These are phyloP conservation scores for Candida argentea DNA, from an alignment of 805 yeast species.

Conservation along the genomic window DNA sequence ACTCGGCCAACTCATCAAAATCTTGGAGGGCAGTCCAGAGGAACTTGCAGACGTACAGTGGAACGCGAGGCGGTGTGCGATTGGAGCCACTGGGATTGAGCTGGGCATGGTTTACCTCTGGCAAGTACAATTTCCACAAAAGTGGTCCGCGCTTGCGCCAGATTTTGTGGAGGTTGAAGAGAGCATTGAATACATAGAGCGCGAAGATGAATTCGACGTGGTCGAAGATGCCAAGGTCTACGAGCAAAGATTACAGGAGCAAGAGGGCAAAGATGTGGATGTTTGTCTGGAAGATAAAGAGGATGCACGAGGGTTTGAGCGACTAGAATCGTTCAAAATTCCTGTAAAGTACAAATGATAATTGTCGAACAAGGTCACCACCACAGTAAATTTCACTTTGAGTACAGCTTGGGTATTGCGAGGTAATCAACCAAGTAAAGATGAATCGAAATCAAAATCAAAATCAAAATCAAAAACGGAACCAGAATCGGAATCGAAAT, in stretches of 20 bases:
- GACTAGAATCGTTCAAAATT: conserved; percentile 46
- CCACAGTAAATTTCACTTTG: background rate
- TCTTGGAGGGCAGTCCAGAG: conserved; percentile 83
- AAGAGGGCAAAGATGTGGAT: conserved; percentile 55
- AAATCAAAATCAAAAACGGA: too few relatives aligned
- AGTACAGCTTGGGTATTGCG: background rate
- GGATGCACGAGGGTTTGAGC: conserved; percentile 66
- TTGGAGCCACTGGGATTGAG: conserved; percentile 80
- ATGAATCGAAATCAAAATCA: background rate
- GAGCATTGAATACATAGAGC: conserved; percentile 77
- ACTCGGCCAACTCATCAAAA: conserved; percentile 80
- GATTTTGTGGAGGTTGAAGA: conserved; percentile 93
- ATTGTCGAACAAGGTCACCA: conserved; percentile 2
- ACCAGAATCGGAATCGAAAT: too few relatives aligned
- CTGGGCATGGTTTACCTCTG: conserved; percentile 75
- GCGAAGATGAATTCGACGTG: conserved; percentile 86
- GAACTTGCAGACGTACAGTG: conserved; percentile 81
- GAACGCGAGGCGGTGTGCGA: conserved; percentile 65
- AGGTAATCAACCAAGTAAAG: background rate
- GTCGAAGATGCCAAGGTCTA: conserved; percentile 57
- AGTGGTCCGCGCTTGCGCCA: conserved; percentile 95
- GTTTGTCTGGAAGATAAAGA: conserved; percentile 49
- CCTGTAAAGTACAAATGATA: conserved; percentile 39
- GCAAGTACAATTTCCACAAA: conserved; percentile 76
- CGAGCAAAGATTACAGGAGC: conserved; percentile 54